These are phyloP conservation scores for Aspergillus tubingensis DNA, from an alignment of 2,329 filamentous ascomycete species.

Conservation along the genomic window DNA sequence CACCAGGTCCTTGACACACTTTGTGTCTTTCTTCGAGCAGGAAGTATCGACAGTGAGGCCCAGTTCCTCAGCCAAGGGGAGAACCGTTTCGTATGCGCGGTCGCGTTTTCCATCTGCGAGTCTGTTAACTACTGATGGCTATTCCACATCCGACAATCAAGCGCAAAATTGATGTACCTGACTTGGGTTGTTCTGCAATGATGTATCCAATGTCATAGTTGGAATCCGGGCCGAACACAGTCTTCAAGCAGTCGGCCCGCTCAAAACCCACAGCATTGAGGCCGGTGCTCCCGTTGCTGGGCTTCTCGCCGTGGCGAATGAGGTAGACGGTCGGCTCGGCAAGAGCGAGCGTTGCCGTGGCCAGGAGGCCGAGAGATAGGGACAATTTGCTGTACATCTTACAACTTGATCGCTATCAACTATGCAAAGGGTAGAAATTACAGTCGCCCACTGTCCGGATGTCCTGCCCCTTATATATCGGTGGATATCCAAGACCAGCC, in stretches of 20 bases:
- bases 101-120: conserved; percentile 51
- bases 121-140: background rate
- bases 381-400: conserved; percentile 12
- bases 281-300: conserved; percentile 50
- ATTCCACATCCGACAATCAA: background rate
- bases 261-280: conserved; percentile 55
- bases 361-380: conserved; percentile 13
- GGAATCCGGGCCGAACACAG: conserved; percentile 56
- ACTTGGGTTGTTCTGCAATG: conserved; percentile 58
- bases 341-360: conserved; percentile 18
- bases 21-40: conserved; percentile 58
- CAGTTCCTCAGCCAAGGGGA: conserved; percentile 58
- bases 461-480: background rate
- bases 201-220: conserved; percentile 60
- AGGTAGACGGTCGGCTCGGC: conserved; percentile 58
- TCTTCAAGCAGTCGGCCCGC: conserved; percentile 61
- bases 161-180: conserved; percentile 23
- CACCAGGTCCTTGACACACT: conserved; percentile 57
- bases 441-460: background rate
- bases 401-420: background rate
- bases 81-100: conserved; percentile 60
- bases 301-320: conserved; percentile 67
- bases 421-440: background rate
- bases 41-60: conserved; percentile 57
- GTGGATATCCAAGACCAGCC: no score